These are phyloP conservation scores for Candida fluviatilis DNA, from an alignment of 805 yeast genomes.

Conservation along the genomic window DNA sequence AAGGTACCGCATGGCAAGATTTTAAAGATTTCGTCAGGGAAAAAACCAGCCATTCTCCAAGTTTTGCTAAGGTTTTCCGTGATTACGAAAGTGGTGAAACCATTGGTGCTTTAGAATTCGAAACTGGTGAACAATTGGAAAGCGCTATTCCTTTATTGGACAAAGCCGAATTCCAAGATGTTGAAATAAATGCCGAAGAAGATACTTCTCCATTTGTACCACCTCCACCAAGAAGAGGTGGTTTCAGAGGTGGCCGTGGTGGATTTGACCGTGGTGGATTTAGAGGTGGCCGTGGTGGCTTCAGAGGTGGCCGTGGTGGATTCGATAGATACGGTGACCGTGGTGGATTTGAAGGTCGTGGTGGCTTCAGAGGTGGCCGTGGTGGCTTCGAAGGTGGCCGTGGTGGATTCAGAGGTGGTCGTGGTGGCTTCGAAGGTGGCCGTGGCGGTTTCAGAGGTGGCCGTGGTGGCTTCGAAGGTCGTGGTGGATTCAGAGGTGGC, in stretches of 20 bases:
- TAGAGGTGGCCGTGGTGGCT: constrained; percentile 29
- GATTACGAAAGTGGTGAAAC: constrained; percentile 44
- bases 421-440: constrained; percentile 17
- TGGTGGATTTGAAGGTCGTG: constrained; percentile 37
- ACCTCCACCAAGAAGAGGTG: constrained; percentile 46
- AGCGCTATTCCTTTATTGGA: constrained; percentile 72
- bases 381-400: constrained; percentile 21
- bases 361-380: constrained; percentile 32
- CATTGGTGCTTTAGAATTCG: constrained; percentile 52
- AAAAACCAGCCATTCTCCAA: constrained; percentile 58
- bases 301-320: constrained; percentile 37
- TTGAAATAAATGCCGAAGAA: constrained; percentile 69
- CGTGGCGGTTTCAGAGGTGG: constrained; percentile 33
- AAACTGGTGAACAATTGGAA: constrained; percentile 67
- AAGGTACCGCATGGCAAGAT: constrained; percentile 81
- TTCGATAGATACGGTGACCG: constrained; percentile 43
- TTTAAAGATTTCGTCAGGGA: constrained; percentile 87
- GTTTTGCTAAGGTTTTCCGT: constrained; percentile 52
- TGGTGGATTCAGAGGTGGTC: constrained; percentile 35
- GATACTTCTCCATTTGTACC: constrained; percentile 62
- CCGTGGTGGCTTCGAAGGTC: constrained; percentile 30
- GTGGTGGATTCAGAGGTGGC: constrained; percentile 17
- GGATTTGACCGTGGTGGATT: constrained; percentile 26
- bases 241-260: constrained; percentile 30
- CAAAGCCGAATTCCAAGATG: constrained; percentile 67